Conservation (phyloP, 495 filamentous ascomycete species). For the Penicillium paradoxum region DNA sequence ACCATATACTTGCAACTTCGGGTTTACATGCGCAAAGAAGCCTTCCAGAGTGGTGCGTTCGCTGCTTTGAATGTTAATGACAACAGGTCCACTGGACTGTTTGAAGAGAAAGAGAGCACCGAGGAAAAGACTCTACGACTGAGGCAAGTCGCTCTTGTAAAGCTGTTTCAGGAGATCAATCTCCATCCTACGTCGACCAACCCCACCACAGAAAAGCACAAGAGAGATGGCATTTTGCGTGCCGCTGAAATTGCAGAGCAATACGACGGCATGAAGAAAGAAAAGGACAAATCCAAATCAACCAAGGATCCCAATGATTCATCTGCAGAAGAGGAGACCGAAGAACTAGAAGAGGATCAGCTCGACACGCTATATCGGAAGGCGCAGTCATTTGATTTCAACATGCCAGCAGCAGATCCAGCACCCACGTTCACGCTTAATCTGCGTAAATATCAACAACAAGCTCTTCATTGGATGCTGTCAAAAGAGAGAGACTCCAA, state of each 20-base stretch:
- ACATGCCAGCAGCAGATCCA: constrained; percentile 79
- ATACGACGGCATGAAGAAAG: constrained; percentile 65
- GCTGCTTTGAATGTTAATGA: constrained; percentile 51
- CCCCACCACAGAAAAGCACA: constrained; percentile 70
- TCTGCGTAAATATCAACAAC: constrained; percentile 89
- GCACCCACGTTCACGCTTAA: constrained; percentile 74
- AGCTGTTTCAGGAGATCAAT: constrained; percentile 83
- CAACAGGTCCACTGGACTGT: constrained; percentile 65
- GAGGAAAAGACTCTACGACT: constrained; percentile 83
- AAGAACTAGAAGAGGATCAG: constrained; percentile 92
- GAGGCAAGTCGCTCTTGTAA: constrained; percentile 81
- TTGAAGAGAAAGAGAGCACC: constrained; percentile 77
- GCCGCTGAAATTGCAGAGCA: constrained; percentile 82
- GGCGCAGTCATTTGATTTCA: constrained; percentile 94
- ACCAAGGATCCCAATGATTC: constrained; percentile 42
- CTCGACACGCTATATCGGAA: constrained; percentile 92
- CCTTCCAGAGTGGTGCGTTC: constrained; percentile 62
- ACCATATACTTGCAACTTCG: constrained; percentile 84
- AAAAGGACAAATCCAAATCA: constrained; percentile 31
- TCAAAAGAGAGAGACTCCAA: constrained; percentile 81
- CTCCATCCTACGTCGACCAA: constrained; percentile 69
- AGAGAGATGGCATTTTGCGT: constrained; percentile 74
- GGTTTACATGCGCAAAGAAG: constrained; percentile 67
- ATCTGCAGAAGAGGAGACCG: constrained; percentile 71
- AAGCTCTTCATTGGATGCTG: constrained; percentile 94